A percentile compares a stretch with the other conserved stretches of the same genome.
phyloP scores from a whole-genome alignment of 257 asterid genomes.

The Nemophila menziesii region DNA sequence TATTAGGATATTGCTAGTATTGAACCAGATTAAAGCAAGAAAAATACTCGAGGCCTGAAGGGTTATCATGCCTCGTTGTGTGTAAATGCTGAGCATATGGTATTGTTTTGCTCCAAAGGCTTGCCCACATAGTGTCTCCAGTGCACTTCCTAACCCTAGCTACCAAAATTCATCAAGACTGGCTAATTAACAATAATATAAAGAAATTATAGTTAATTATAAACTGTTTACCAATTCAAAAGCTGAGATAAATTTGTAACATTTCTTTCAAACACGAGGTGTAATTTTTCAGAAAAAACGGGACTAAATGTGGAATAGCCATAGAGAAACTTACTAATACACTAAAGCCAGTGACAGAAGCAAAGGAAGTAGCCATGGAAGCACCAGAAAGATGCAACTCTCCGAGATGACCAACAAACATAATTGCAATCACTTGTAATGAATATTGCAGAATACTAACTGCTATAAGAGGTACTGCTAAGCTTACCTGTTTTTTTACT shows the following conservation, averaged over 20 bases:
- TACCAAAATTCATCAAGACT: constrained; percentile 13
- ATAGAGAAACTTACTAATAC: constrained; percentile 35
- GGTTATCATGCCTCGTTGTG: constrained; percentile 39
- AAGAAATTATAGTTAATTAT: too few relatives aligned
- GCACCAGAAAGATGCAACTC: constrained; percentile 51
- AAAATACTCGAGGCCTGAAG: constrained; percentile 28
- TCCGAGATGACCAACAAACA: constrained; percentile 67
- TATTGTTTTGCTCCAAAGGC: constrained; percentile 53
- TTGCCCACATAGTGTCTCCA: constrained; percentile 61
- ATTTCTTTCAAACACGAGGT: not conserved
- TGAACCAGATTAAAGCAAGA: constrained; percentile 41
- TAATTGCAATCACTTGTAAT: constrained; percentile 41
- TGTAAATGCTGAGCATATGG: constrained; percentile 39
- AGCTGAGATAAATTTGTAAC: too few relatives aligned
- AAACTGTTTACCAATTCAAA: too few relatives aligned
- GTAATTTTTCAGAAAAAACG: not conserved
- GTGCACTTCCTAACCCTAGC: constrained; percentile 72
- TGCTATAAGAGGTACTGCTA: constrained; percentile 50
- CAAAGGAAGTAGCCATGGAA: constrained; percentile 60
- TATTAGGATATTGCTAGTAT: constrained; percentile 36
- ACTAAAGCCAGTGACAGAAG: constrained; percentile 56
- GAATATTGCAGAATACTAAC: constrained; percentile 43
- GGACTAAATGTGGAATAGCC: not conserved
- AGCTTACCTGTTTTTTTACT: constrained; percentile 31
- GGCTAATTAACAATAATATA: not conserved